These are phyloP conservation scores for Kwoniella sp. DNA, from an alignment of 768 basidiomycete species.

Conservation along the genomic window DNA sequence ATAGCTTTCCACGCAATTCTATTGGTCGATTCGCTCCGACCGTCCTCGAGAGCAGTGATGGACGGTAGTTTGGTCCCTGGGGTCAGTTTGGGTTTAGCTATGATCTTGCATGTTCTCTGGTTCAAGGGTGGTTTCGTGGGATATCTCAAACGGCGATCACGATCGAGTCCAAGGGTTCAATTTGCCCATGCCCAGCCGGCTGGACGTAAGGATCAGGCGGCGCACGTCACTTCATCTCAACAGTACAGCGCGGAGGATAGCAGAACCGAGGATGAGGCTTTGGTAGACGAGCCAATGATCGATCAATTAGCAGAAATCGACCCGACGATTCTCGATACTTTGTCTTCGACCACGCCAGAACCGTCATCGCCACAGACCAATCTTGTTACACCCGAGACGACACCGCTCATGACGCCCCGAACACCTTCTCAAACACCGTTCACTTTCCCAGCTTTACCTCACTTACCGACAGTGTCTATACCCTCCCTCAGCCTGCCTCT, in stretches of 20 bases:
- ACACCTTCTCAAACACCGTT: constrained; percentile 29
- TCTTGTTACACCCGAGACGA: constrained; percentile 34
- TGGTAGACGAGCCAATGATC: not conserved
- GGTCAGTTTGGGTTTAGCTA: constrained; percentile 57
- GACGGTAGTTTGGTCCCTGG: constrained; percentile 57
- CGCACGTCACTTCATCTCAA: not conserved
- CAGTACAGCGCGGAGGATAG: not conserved
- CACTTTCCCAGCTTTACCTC: not conserved
- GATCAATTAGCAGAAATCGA: constrained; percentile 9
- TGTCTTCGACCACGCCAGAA: not conserved
- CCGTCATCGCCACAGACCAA: not conserved
- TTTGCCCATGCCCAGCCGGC: too few species aligned
- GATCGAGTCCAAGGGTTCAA: too few species aligned
- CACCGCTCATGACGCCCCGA: constrained; percentile 45
- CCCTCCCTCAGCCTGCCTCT: constrained; percentile 19
- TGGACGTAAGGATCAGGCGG: too few species aligned
- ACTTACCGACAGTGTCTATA: constrained; percentile 11
- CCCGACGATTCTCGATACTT: constrained; percentile 14
- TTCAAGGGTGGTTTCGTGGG: constrained; percentile 62
- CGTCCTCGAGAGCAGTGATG: constrained; percentile 48
- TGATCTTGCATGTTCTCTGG: constrained; percentile 64
- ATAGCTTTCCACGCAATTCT: constrained; percentile 60
- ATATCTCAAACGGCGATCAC: constrained; percentile 56
- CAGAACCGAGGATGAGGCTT: not conserved
- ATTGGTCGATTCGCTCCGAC: constrained; percentile 39